Conservation (phyloP, 768 basidiomycete species). For the Lentinula detonsa region DNA sequence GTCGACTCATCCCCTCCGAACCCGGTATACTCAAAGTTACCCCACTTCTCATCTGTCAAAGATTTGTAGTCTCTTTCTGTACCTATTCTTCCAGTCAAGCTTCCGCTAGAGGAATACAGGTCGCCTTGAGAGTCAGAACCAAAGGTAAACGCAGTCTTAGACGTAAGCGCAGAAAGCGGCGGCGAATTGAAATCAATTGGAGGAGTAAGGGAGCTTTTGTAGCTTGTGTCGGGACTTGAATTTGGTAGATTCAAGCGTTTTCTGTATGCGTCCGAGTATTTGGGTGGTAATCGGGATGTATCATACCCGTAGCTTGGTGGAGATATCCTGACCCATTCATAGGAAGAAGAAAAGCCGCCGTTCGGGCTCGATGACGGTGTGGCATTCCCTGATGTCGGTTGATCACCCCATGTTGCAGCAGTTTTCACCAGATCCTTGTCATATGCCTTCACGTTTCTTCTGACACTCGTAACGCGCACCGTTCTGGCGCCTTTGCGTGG, state of each 20-base stretch:
- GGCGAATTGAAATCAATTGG: slow-evolving; percentile 26
- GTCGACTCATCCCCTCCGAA: slow-evolving; percentile 46
- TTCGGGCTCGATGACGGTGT: neutral
- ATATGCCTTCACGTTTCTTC: slow-evolving; percentile 84
- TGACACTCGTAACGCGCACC: slow-evolving; percentile 70
- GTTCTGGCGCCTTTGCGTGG: slow-evolving; percentile 71
- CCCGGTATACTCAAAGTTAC: slow-evolving; percentile 81
- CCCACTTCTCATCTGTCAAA: slow-evolving; percentile 86
- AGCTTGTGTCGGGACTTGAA: slow-evolving; percentile 49
- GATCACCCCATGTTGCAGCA: slow-evolving; percentile 36
- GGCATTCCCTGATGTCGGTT: neutral
- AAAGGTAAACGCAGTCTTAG: neutral
- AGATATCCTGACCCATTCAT: slow-evolving; percentile 75
- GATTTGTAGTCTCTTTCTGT: slow-evolving; percentile 70
- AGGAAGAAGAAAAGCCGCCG: slow-evolving; percentile 46
- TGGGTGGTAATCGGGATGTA: slow-evolving; percentile 36
- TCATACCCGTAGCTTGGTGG: slow-evolving; percentile 33
- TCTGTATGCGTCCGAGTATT: slow-evolving; percentile 71
- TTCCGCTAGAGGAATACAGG: neutral
- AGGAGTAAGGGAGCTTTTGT: slow-evolving; percentile 4
- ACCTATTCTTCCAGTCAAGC: neutral
- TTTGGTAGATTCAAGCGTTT: slow-evolving; percentile 71
- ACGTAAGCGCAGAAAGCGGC: neutral
- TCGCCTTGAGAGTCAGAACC: neutral
- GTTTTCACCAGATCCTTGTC: slow-evolving; percentile 77